A percentile compares a stretch with the other conserved stretches of the same genome.
Conservation (phyloP, 768 basidiomycete species). For the Lentinus tigrinus region DNA sequence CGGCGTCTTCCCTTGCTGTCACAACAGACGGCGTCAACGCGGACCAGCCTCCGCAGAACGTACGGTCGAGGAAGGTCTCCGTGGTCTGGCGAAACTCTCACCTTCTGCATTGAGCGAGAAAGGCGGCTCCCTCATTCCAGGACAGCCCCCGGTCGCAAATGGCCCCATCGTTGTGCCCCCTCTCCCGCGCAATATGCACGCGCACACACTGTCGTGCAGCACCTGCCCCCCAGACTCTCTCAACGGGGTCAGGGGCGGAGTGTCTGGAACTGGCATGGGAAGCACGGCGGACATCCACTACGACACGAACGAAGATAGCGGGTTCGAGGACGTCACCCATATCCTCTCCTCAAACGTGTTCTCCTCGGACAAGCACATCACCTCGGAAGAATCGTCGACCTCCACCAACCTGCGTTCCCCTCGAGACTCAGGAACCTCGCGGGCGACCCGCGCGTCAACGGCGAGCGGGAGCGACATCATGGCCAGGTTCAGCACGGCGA, state of each 20-base stretch:
- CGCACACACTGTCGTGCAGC: constrained; percentile 13
- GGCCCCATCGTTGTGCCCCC: background rate
- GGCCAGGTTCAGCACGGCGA: background rate
- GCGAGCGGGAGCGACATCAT: background rate
- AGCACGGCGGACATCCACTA: constrained; percentile 13
- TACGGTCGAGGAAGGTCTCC: constrained; percentile 8
- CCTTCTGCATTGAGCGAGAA: constrained; percentile 5
- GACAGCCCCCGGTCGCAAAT: background rate
- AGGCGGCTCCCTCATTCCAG: constrained; percentile 12
- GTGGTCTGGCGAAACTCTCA: background rate
- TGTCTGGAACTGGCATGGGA: background rate
- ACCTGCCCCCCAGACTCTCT: constrained; percentile 13
- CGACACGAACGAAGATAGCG: constrained; percentile 15
- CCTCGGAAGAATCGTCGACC: background rate
- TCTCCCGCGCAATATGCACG: constrained; percentile 6
- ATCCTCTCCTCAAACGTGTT: constrained; percentile 22
- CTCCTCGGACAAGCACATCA: background rate
- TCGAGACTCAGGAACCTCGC: background rate
- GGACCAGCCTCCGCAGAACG: background rate
- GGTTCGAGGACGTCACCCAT: constrained; percentile 28
- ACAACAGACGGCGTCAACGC: background rate
- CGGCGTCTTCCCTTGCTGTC: constrained; percentile 14
- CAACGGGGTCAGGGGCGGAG: constrained; percentile 1
- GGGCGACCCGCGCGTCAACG: background rate
- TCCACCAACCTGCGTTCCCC: background rate